These are phyloP conservation scores for Effrenium voratum DNA, from an alignment of 73 alveolate species.

Conservation along the genomic window DNA sequence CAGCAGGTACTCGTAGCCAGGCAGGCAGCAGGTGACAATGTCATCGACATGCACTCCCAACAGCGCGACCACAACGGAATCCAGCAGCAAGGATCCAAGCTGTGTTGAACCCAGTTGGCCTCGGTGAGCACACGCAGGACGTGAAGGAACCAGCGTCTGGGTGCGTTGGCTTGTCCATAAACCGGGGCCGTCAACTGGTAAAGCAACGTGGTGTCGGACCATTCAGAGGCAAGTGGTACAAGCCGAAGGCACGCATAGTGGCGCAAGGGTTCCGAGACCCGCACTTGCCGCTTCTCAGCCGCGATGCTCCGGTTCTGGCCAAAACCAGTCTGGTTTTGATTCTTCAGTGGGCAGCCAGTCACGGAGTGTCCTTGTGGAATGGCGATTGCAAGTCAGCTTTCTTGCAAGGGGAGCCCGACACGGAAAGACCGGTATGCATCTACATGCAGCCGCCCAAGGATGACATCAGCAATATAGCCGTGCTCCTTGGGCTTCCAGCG, in stretches of 20 bases:
- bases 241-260: not conserved
- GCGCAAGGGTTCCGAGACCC: not conserved
- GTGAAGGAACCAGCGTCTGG: constrained; percentile 55
- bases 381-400: not conserved
- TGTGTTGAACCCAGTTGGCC: not conserved
- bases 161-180: constrained; percentile 52
- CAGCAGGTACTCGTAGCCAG: not conserved
- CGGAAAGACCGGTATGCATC: not conserved
- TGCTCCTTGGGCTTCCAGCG: not conserved
- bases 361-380: not conserved
- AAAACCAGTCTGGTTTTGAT: not conserved
- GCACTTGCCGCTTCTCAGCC: not conserved
- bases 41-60: constrained; percentile 48
- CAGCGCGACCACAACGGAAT: not conserved
- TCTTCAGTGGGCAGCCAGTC: not conserved
- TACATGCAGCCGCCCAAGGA: not conserved
- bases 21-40: not conserved
- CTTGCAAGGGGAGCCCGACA: not conserved
- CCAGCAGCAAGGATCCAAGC: constrained; percentile 34
- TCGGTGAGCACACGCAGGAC: not conserved
- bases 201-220: not conserved
- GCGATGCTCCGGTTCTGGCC: not conserved
- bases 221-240: not conserved
- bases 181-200: constrained; percentile 1
- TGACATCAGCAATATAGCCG: not conserved